Evolutionary conservation across 495 filamentous ascomycete genomes (phyloP).

Genomic region (Saxophila tyrrhenica): DNA sequence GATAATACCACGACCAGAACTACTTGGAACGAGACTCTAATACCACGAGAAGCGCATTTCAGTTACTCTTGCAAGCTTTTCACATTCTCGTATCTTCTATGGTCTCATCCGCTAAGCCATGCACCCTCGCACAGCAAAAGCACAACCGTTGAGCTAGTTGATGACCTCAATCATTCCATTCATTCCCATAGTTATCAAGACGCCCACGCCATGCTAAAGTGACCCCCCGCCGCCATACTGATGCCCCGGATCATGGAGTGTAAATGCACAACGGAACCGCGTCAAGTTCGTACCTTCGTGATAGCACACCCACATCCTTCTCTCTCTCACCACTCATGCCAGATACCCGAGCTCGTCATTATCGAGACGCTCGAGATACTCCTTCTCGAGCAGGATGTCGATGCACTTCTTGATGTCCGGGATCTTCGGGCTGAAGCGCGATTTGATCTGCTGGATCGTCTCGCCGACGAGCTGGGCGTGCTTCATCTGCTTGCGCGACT

Average conservation of each 20-base stretch:
- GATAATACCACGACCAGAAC: too few relatives aligned
- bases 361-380: conserved; percentile 91
- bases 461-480: conserved; percentile 86
- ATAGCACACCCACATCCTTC: neutral
- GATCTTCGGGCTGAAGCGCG: conserved; percentile 87
- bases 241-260: neutral
- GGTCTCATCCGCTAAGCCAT: too few relatives aligned
- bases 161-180: too few relatives aligned
- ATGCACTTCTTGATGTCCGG: conserved; percentile 99
- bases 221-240: neutral
- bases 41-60: too few relatives aligned
- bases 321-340: conserved; percentile 37
- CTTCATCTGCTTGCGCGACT: conserved; percentile 97
- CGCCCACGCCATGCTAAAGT: conserved; percentile 19
- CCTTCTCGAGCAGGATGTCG: conserved; percentile 96
- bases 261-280: neutral
- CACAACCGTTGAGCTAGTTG: too few relatives aligned
- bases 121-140: too few relatives aligned
- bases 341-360: conserved; percentile 90
- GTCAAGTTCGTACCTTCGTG: neutral
- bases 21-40: too few relatives aligned
- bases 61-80: too few relatives aligned
- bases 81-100: too few relatives aligned
- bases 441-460: conserved; percentile 86
- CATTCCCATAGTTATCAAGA: conserved; percentile 1